Conservation (phyloP, 495 filamentous ascomycete species). For the Penicillium goetzii region DNA sequence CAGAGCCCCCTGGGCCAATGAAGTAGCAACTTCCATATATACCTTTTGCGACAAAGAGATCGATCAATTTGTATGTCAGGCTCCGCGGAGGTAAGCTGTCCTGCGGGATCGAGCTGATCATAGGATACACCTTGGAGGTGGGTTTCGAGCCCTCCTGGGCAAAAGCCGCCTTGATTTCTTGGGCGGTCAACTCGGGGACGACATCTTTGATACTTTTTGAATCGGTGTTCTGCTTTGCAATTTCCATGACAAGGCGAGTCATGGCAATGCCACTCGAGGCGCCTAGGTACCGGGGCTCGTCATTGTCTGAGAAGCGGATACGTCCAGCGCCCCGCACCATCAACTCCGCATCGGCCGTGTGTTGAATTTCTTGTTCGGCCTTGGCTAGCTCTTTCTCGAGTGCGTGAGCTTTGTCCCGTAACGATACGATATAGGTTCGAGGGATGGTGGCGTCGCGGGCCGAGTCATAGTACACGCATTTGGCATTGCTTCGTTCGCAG, state of each 20-base stretch:
- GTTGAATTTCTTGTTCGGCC: slow-evolving; percentile 65
- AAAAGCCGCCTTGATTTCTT: slow-evolving; percentile 61
- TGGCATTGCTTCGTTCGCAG: slow-evolving; percentile 85
- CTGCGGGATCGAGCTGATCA: slow-evolving; percentile 75
- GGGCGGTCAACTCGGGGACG: slow-evolving; percentile 68
- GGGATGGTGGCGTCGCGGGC: slow-evolving; percentile 75
- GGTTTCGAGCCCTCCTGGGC: slow-evolving; percentile 60
- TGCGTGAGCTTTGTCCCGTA: slow-evolving; percentile 78
- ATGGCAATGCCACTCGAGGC: slow-evolving; percentile 93
- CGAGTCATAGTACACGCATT: slow-evolving; percentile 92
- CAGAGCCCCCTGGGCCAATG: background rate
- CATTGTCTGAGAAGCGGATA: slow-evolving; percentile 76
- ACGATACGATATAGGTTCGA: slow-evolving; percentile 82
- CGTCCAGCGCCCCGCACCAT: slow-evolving; percentile 81
- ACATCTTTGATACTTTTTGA: slow-evolving; percentile 85
- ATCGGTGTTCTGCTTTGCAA: slow-evolving; percentile 85
- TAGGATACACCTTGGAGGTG: slow-evolving; percentile 72
- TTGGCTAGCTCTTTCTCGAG: slow-evolving; percentile 74
- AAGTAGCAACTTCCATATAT: slow-evolving; percentile 37
- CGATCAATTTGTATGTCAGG: slow-evolving; percentile 72
- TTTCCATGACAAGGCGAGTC: slow-evolving; percentile 89
- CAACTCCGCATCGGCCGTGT: slow-evolving; percentile 71
- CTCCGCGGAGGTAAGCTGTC: slow-evolving; percentile 65
- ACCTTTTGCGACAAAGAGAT: slow-evolving; percentile 83
- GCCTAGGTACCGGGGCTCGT: slow-evolving; percentile 86